Evolutionary conservation across 2,329 filamentous ascomycete species (phyloP).

Genomic region (Pochonia chlamydosporia): DNA sequence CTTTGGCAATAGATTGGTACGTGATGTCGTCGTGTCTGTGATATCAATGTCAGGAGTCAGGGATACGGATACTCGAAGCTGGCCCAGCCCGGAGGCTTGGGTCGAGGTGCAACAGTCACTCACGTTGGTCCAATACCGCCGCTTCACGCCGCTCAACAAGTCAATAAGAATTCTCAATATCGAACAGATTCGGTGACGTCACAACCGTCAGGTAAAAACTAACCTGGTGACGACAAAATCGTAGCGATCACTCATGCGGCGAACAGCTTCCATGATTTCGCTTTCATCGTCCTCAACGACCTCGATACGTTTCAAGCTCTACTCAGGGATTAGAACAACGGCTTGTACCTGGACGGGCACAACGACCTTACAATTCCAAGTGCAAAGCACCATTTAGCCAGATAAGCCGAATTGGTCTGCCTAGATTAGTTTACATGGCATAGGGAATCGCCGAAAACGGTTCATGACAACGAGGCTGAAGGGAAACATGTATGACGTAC

Average conservation of each 20-base stretch:
- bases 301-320: constrained; percentile 78
- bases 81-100: too few species aligned
- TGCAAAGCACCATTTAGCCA: constrained; percentile 60
- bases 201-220: background rate
- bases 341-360: background rate
- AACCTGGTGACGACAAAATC: constrained; percentile 88
- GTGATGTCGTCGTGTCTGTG: constrained; percentile 93
- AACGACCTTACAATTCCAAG: constrained; percentile 47
- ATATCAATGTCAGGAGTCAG: constrained; percentile 12
- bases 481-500: constrained; percentile 21
- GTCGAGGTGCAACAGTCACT: constrained; percentile 26
- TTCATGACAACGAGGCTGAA: background rate
- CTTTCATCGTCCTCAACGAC: constrained; percentile 89
- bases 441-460: background rate
- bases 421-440: background rate
- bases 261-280: constrained; percentile 83
- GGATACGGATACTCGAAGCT: too few species aligned
- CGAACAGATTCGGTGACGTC: background rate
- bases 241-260: constrained; percentile 81
- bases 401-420: constrained; percentile 58
- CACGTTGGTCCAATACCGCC: constrained; percentile 95
- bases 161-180: background rate
- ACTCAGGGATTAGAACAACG: background rate
- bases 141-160: constrained; percentile 28
- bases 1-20: constrained; percentile 88